Evolutionary conservation across 208 protist genomes (phyloP), one percentile per base, ranked within the genome.

Genomic region (Crithidia bombi): DNA sequence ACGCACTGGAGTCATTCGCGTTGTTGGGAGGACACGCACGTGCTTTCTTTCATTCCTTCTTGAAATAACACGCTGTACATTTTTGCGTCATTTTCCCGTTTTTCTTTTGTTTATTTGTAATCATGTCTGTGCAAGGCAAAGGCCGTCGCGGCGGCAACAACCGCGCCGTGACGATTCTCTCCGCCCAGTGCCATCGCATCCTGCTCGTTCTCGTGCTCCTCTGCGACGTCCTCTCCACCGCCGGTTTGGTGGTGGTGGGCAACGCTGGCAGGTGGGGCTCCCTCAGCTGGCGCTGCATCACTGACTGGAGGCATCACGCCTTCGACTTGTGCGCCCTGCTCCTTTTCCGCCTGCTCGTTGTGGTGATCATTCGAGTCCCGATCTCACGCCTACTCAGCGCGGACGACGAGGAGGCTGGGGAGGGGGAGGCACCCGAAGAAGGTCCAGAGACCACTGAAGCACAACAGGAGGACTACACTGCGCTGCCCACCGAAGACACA

Each of bases 251-350:
- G 33, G 30, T 52, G 14, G 39, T 73, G 17, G 71, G 28, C 21
- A 67, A 68, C 23, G 28, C 33, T 7, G 65, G 68, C 14, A 36
- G 70, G 21, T 65, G 67, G 38, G 11, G 26, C 30, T 7, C 39
- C 9, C 33, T 85, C 17, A 58, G 15, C 32, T 85, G 74, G 65
- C 3, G 25, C 25, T 64, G 62, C 50, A 3, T 80, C 32, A 17
- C 0, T 6, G 62, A 71, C 74, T 81, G 69, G 69, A 26, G 57
- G 14, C 50, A 70, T 23, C 39, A 67, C 43, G 44, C 67, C 15
- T 50, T 51, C 14, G 69, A 80, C 38, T 38, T 81, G 3, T 66
- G 73, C 46, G 62, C 69, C 26, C 70, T 81, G 32, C 52, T 77
- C 26, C 23, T 59, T 25, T 35, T 78, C 43, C 75, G 75, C 15